Evolutionary conservation across 768 basidiomycete genomes (phyloP).

Genomic region (Termitomyces sp.): DNA sequence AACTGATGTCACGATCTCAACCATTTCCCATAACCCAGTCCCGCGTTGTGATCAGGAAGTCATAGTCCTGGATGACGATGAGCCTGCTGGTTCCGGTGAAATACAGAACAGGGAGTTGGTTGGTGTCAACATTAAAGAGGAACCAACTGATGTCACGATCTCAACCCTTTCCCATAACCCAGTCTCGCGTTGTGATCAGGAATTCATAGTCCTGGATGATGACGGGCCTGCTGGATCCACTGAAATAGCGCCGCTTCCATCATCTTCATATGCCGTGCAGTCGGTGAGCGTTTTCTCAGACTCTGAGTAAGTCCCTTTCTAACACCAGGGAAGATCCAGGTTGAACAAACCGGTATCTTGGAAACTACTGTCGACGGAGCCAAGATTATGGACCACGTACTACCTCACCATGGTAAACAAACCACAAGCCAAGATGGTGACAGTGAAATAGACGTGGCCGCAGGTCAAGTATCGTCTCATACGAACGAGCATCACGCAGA

Average conservation of each 20-base stretch:
- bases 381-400: not conserved
- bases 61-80: constrained; percentile 2
- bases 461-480: not conserved
- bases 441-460: not conserved
- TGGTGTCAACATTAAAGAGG: constrained; percentile 2
- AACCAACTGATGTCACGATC: constrained; percentile 1
- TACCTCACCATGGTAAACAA: not conserved
- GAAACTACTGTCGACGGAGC: not conserved
- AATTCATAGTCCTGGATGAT: constrained; percentile 1
- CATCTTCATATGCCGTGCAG: not conserved
- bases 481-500: not conserved
- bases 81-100: not conserved
- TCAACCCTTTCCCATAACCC: not conserved
- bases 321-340: not conserved
- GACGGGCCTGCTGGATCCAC: not conserved
- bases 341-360: not conserved
- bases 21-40: not conserved
- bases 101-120: constrained; percentile 4
- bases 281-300: not conserved
- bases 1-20: not conserved
- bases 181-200: not conserved
- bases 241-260: not conserved
- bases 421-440: not conserved
- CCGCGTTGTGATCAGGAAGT: not conserved
- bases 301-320: not conserved